A percentile compares a stretch with the other conserved stretches of the same genome.
phyloP scores from a whole-genome alignment of 2,329 filamentous ascomycete genomes.

The Aspergillus niger region DNA sequence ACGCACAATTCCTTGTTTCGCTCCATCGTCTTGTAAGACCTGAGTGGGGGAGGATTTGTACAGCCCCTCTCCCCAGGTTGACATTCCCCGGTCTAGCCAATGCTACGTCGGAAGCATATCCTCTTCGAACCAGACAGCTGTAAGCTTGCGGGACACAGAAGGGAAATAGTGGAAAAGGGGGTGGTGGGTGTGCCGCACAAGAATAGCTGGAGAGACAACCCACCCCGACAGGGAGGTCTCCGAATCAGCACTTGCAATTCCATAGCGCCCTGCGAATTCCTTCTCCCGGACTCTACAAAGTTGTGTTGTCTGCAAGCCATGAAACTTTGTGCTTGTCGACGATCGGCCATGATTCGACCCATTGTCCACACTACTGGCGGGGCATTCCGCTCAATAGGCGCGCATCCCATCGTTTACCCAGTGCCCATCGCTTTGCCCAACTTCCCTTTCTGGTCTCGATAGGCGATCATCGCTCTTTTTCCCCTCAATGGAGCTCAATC shows the following conservation, averaged over 20 bases:
- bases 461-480: neutral
- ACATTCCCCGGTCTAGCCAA: constrained; percentile 7
- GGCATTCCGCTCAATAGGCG: constrained; percentile 16
- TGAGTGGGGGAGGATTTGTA: constrained; percentile 2
- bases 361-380: neutral
- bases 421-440: neutral
- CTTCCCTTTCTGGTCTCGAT: neutral
- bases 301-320: constrained; percentile 20
- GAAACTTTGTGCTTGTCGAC: constrained; percentile 17
- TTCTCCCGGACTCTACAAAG: neutral
- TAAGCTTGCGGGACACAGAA: neutral
- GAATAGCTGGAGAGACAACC: neutral
- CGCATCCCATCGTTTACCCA: constrained; percentile 5
- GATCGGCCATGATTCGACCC: constrained; percentile 14
- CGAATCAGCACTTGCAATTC: neutral
- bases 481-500: neutral
- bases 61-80: constrained; percentile 7
- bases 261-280: constrained; percentile 3
- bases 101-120: neutral
- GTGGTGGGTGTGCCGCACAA: neutral
- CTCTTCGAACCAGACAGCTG: neutral
- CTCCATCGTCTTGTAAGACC: constrained; percentile 2
- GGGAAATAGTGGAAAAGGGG: neutral
- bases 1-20: constrained; percentile 12
- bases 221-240: neutral